These are phyloP conservation scores for Claviceps pazoutovae DNA, from an alignment of 2,329 filamentous ascomycete genomes.

Conservation along the genomic window DNA sequence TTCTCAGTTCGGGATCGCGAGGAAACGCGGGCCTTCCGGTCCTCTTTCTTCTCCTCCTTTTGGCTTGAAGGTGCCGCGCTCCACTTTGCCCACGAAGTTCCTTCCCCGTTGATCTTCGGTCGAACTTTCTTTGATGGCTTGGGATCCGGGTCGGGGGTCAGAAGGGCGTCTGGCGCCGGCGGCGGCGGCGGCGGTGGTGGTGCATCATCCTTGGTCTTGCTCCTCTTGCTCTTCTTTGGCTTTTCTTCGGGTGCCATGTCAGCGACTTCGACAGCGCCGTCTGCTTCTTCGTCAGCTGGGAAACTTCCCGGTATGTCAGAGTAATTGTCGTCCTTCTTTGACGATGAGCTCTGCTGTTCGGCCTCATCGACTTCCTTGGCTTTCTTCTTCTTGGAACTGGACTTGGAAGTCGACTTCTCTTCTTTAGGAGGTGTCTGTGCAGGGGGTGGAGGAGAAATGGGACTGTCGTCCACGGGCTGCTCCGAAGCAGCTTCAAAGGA, in stretches of 20 bases:
- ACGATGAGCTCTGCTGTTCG: slow-evolving; percentile 17
- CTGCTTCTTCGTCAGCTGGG: slow-evolving; percentile 36
- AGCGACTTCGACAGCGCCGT: slow-evolving; percentile 36
- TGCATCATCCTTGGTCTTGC: slow-evolving; percentile 11
- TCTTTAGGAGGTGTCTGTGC: slow-evolving; percentile 22
- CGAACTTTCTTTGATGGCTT: slow-evolving; percentile 61
- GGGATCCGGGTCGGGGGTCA: slow-evolving; percentile 38
- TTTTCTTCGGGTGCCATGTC: slow-evolving; percentile 32
- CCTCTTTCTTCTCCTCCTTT: slow-evolving; percentile 28
- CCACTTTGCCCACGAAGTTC: slow-evolving; percentile 65
- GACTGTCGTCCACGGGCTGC: slow-evolving; percentile 16
- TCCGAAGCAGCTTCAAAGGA: slow-evolving; percentile 36
- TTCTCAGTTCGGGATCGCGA: slow-evolving; percentile 56
- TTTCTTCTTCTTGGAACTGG: slow-evolving; percentile 27
- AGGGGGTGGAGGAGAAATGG: slow-evolving; percentile 19
- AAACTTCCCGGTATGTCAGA: slow-evolving; percentile 37
- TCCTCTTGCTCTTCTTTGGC: slow-evolving; percentile 23
- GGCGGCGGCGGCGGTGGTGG: slow-evolving; percentile 29
- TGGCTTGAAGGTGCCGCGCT: slow-evolving; percentile 36
- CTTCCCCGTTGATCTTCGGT: slow-evolving; percentile 58
- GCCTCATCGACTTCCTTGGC: slow-evolving; percentile 21
- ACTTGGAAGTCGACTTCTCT: slow-evolving; percentile 18
- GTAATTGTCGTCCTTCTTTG: slow-evolving; percentile 17
- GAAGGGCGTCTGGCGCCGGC: slow-evolving; percentile 33
- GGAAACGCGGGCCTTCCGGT: slow-evolving; percentile 20